Base-by-base conservation (phyloP, 176 grass and related monocot genomes). In the Canna indica region DNA sequence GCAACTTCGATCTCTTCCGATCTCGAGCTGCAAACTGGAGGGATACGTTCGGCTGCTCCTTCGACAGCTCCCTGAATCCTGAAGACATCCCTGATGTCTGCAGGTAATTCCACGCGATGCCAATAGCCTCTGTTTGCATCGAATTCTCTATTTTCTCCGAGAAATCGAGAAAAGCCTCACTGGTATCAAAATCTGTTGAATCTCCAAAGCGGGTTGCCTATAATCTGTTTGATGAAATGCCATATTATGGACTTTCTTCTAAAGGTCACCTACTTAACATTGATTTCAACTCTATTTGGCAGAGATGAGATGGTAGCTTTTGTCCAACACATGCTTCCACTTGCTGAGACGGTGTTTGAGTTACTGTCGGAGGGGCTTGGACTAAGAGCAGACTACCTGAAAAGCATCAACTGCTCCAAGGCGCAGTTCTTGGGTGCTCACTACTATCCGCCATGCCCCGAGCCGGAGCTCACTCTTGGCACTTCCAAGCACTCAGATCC, bases 1-100 rank as follows among this genome's bases (percentile, higher is more conserved):
- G 27, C 68, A 72, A 79, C 45, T 72, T 53, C 36, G 57, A 71
- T 46, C 33, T 79, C 3, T 79, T 61, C 67, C 10, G 33, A 38
- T 71, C 58, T 36, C 27, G 25, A 31, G 54, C 68, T 36, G 77
- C 68, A 5, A 72, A 79, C 58, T 72, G 77, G 68, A 69, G 77
- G 28, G 77, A 79, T 36, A 46, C 77, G 16, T 5, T 79, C 11
- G 29, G 26, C 38, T 79, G 53, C 42, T 24, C 13, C 17, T 29
- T 79, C 27, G 68, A 53, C 36, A 54, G 20, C 4, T 5, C 10
- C 2, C 17, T 39, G 16, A 32, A 72, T 17, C 54, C 67, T 2
- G 11, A 13, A 6, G 68, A 79, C 25, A 47, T 79, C 12, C 77
- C 77, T 4, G 24, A 33, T 1, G 36, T 25, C 11, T 79, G 52